A percentile compares a stretch with the other conserved stretches of the same genome.
phyloP scores from a whole-genome alignment of 192 early-diverging fungal species.

The Thoreauomyces humboldtii region DNA sequence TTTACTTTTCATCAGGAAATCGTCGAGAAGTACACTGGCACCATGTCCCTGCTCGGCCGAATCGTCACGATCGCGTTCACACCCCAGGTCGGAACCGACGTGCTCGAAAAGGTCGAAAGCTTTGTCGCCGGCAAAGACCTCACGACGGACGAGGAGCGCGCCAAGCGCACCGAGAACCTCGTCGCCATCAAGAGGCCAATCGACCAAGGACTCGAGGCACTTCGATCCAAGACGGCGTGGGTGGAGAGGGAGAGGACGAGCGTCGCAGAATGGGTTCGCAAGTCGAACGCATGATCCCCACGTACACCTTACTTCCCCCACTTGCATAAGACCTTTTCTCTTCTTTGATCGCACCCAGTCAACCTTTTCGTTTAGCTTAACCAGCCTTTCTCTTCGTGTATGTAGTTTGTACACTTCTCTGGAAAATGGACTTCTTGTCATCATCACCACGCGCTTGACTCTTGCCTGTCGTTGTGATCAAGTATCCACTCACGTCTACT shows the following conservation, averaged over 20 bases:
- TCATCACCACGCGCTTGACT: too few relatives aligned
- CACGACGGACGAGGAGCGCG: constrained; percentile 19
- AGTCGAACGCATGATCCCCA: neutral
- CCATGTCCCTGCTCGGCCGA: constrained; percentile 13
- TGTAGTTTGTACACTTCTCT: too few relatives aligned
- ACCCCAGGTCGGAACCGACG: constrained; percentile 18
- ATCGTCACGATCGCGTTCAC: constrained; percentile 7
- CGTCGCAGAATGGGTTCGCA: constrained; percentile 25
- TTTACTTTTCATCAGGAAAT: too few relatives aligned
- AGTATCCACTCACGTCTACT: too few relatives aligned
- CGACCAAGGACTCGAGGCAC: constrained; percentile 32
- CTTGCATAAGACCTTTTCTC: neutral
- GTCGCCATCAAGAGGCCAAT: constrained; percentile 26
- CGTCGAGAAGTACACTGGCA: constrained; percentile 10
- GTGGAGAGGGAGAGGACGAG: constrained; percentile 14
- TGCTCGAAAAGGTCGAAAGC: constrained; percentile 29
- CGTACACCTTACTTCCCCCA: neutral
- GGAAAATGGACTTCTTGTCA: too few relatives aligned
- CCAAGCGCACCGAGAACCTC: constrained; percentile 29
- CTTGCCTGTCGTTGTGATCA: too few relatives aligned
- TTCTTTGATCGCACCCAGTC: too few relatives aligned
- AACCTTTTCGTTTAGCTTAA: too few relatives aligned
- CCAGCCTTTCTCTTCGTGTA: too few relatives aligned
- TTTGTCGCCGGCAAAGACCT: constrained; percentile 32
- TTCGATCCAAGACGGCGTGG: constrained; percentile 28